A percentile compares a stretch with the other conserved stretches of the same genome.
These are phyloP conservation scores for Leccinellum rugosiceps DNA, from an alignment of 768 basidiomycete genomes.

Conservation along the genomic window DNA sequence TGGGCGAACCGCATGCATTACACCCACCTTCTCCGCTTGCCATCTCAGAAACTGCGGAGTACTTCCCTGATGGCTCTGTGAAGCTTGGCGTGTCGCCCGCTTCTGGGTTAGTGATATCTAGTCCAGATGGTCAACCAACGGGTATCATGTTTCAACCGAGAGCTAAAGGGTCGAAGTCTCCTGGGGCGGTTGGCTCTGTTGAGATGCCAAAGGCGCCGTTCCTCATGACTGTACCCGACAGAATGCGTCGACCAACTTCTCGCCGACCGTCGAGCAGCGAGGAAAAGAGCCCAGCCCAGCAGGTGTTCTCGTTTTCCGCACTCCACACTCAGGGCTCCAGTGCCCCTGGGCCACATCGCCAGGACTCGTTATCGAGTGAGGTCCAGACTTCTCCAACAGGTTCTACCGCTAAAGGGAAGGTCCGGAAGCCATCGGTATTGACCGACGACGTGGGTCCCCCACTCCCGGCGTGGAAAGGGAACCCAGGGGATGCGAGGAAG, in stretches of 20 bases:
- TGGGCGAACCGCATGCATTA: conserved; percentile 35
- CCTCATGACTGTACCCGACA: conserved; percentile 28
- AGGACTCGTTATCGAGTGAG: conserved; percentile 25
- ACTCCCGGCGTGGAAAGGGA: conserved; percentile 25
- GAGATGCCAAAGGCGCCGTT: conserved; percentile 46
- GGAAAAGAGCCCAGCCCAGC: conserved; percentile 26
- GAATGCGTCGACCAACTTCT: conserved; percentile 23
- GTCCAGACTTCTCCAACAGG: conserved; percentile 1
- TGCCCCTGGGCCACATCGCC: conserved; percentile 16
- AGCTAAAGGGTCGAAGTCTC: conserved; percentile 36
- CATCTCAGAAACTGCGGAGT: conserved; percentile 69
- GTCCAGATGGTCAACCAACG: conserved; percentile 89
- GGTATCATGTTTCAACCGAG: conserved; percentile 95
- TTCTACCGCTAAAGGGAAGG: conserved; percentile 21
- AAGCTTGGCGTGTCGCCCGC: conserved; percentile 74
- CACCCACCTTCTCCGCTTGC: conserved; percentile 69
- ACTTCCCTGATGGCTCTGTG: conserved; percentile 58
- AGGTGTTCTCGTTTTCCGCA: conserved; percentile 28
- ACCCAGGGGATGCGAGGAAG: conserved; percentile 29
- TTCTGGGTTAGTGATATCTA: conserved; percentile 87
- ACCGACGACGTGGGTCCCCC: conserved; percentile 22
- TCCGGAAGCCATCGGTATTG: conserved; percentile 31
- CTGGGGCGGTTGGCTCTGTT: conserved; percentile 34
- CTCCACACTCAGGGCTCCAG: conserved; percentile 21
- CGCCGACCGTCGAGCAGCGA: conserved; percentile 28